Conservation (phyloP, 2,329 filamentous ascomycete genomes). For the Pestalotiopsis sp. region DNA sequence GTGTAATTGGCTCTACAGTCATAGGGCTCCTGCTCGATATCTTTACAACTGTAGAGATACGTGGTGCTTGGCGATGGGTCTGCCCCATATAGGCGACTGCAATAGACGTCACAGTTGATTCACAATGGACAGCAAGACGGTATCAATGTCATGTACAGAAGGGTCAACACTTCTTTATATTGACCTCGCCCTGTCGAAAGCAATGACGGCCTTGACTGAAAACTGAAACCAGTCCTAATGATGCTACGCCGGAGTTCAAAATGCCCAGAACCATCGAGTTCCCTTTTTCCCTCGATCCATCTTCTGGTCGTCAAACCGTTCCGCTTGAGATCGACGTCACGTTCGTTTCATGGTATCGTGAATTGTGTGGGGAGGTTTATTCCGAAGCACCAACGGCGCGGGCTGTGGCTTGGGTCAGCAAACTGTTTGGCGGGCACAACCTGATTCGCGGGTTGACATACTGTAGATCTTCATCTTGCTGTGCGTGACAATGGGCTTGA, state of each 20-base stretch:
- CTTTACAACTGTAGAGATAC: too few relatives aligned
- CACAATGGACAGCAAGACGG: slow-evolving; percentile 11
- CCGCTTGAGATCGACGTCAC: slow-evolving; percentile 27
- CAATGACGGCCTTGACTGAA: slow-evolving; percentile 31
- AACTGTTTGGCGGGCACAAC: background rate
- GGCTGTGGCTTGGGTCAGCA: slow-evolving; percentile 23
- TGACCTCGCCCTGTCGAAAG: slow-evolving; percentile 30
- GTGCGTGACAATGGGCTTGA: slow-evolving; percentile 97
- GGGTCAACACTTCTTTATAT: slow-evolving; percentile 29
- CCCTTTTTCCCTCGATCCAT: slow-evolving; percentile 30
- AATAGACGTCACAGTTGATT: background rate
- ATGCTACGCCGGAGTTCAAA: slow-evolving; percentile 38
- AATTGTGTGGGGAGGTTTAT: slow-evolving; percentile 30
- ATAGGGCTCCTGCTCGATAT: too few relatives aligned
- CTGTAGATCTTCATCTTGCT: slow-evolving; percentile 99
- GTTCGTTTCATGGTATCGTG: slow-evolving; percentile 34
- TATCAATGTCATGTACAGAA: slow-evolving; percentile 19
- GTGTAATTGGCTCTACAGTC: too few relatives aligned
- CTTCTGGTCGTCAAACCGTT: slow-evolving; percentile 24
- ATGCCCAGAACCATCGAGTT: slow-evolving; percentile 35
- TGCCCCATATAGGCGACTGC: background rate
- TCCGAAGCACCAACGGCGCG: slow-evolving; percentile 36
- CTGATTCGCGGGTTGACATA: slow-evolving; percentile 40
- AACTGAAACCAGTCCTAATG: slow-evolving; percentile 35
- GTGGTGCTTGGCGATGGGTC: background rate